These are phyloP conservation scores for Colletotrichum sp. DNA, from an alignment of 2,329 filamentous ascomycete genomes.

Conservation along the genomic window DNA sequence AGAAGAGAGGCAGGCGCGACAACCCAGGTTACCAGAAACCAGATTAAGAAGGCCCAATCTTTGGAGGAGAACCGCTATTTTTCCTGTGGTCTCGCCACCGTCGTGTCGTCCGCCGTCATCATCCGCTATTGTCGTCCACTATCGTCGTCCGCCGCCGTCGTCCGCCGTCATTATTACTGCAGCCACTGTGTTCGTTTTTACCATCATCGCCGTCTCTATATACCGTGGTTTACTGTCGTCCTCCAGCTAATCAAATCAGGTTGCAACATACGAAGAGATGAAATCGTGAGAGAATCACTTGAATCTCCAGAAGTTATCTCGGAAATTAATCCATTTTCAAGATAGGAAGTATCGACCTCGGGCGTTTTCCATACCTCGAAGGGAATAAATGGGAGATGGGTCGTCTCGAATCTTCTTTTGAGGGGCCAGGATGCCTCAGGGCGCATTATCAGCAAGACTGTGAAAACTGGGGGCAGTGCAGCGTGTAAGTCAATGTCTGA, in stretches of 20 bases:
- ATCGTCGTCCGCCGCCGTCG: background rate
- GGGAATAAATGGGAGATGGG: background rate
- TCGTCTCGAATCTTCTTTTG: background rate
- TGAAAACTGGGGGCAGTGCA: background rate
- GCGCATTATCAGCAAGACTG: background rate
- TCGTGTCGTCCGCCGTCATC: background rate
- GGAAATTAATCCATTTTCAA: background rate
- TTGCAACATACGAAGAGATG: background rate
- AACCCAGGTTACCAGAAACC: background rate
- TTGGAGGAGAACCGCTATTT: background rate
- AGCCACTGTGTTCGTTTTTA: no score
- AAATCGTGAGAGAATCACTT: background rate
- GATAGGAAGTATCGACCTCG: background rate
- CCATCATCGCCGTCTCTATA: background rate
- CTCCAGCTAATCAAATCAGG: background rate
- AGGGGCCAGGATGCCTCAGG: background rate
- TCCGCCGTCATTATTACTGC: no score
- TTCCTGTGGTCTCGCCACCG: background rate
- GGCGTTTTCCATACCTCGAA: background rate
- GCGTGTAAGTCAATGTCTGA: background rate
- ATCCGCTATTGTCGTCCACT: background rate
- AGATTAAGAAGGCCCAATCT: background rate
- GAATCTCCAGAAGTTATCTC: background rate
- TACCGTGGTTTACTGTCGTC: background rate
- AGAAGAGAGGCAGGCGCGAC: background rate